Evolutionary conservation across 768 basidiomycete species (phyloP).

Genomic region (Boletus edulis): DNA sequence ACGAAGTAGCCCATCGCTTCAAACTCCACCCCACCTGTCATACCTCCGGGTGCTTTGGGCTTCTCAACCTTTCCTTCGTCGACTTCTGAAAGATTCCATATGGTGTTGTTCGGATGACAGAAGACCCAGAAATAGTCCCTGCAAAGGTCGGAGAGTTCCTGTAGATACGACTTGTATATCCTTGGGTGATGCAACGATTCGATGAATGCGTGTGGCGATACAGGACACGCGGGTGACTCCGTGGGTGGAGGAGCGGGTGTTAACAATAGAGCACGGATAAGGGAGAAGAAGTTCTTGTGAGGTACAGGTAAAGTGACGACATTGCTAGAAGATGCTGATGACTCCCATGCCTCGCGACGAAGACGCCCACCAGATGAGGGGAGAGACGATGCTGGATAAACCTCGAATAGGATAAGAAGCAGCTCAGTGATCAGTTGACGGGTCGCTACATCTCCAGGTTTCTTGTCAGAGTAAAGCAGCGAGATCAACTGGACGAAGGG

Average conservation of each 20-base stretch:
- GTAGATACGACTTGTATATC: constrained; percentile 78
- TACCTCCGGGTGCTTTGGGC: constrained; percentile 92
- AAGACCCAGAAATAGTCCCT: constrained; percentile 97
- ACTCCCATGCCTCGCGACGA: constrained; percentile 58
- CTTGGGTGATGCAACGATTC: constrained; percentile 65
- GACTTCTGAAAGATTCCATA: constrained; percentile 83
- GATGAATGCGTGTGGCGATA: constrained; percentile 82
- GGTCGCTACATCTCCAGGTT: constrained; percentile 89
- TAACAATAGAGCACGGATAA: constrained; percentile 73
- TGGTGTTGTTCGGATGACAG: constrained; percentile 90
- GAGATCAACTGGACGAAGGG: constrained; percentile 83
- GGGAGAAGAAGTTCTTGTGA: constrained; percentile 69
- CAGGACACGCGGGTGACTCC: constrained; percentile 56
- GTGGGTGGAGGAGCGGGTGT: constrained; percentile 65
- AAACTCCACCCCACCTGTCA: constrained; percentile 98
- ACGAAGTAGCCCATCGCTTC: constrained; percentile 97
- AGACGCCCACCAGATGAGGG: constrained; percentile 46
- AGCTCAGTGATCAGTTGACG: constrained; percentile 91
- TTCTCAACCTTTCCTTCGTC: constrained; percentile 85
- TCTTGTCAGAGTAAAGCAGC: constrained; percentile 95
- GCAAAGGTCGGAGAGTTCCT: constrained; percentile 85
- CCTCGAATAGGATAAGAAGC: constrained; percentile 80
- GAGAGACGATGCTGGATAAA: constrained; percentile 74
- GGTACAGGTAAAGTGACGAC: constrained; percentile 68
- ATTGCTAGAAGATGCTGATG: constrained; percentile 41